These are phyloP conservation scores for Tuber aestivum DNA, from an alignment of 495 filamentous ascomycete genomes.

Conservation along the genomic window DNA sequence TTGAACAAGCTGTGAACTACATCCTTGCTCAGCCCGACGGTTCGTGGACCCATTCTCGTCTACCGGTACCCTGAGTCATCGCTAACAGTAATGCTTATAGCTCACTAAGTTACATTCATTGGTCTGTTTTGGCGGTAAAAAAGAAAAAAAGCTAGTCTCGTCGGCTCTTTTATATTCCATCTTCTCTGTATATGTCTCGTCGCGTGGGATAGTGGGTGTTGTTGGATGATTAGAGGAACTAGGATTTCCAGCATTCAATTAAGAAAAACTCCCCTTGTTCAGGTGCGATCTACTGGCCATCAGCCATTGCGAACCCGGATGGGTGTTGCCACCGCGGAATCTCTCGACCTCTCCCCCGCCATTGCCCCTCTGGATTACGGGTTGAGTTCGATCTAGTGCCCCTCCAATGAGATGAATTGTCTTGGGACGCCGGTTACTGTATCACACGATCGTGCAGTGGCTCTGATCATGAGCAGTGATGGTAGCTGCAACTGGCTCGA, in stretches of 20 bases:
- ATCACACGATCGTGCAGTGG: background rate
- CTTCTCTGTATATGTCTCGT: conserved; percentile 33
- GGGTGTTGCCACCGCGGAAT: background rate
- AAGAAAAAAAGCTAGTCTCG: conserved; percentile 12
- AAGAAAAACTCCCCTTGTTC: conserved; percentile 20
- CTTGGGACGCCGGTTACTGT: background rate
- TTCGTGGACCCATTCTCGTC: conserved; percentile 38
- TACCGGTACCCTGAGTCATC: conserved; percentile 6
- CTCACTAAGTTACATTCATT: conserved; percentile 40
- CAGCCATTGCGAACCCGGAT: conserved; percentile 15
- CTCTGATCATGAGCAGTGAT: background rate
- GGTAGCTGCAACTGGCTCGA: background rate
- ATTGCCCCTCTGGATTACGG: background rate
- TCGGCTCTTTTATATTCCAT: conserved; percentile 32
- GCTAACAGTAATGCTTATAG: conserved; percentile 35
- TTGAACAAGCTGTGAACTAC: conserved; percentile 92
- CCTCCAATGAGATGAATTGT: background rate
- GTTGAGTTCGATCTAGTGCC: background rate
- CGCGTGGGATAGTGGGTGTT: conserved; percentile 8
- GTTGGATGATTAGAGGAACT: conserved; percentile 11
- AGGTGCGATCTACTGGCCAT: conserved; percentile 33
- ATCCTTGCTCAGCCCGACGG: conserved; percentile 91
- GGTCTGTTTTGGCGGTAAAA: conserved; percentile 16
- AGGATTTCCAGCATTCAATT: conserved; percentile 4
- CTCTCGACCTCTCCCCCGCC: background rate